A percentile compares a stretch with the other conserved stretches of the same genome.
phyloP scores from a whole-genome alignment of 352 stramenopile species.

The Paralagenidium karlingii region DNA sequence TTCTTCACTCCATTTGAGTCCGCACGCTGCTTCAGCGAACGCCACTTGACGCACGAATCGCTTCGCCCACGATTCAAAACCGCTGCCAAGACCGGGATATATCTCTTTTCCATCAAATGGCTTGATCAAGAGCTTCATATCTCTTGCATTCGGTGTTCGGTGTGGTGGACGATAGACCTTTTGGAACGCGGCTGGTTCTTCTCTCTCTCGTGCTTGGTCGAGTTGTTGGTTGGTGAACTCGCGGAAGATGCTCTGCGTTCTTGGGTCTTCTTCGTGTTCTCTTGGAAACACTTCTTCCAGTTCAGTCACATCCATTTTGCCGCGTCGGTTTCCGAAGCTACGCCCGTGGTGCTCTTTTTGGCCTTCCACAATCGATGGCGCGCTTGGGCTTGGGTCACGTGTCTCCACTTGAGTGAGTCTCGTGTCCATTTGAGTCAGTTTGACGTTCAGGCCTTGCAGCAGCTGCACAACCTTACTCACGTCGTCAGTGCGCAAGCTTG shows the following conservation, averaged over 20 bases:
- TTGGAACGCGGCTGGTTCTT: no score
- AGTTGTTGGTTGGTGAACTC: not conserved
- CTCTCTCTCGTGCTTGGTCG: not conserved
- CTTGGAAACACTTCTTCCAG: no score
- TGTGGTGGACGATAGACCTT: no score
- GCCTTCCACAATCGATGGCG: not conserved
- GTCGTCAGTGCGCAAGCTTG: no score
- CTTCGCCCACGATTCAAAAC: slow-evolving; percentile 2
- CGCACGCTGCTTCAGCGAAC: slow-evolving; percentile 1
- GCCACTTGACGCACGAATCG: slow-evolving; percentile 1
- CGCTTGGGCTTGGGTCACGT: not conserved
- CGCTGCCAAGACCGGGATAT: slow-evolving; percentile 4
- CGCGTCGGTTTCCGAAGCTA: not conserved
- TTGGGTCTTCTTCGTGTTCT: no score
- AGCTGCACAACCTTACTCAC: no score
- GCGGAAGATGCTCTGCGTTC: not conserved
- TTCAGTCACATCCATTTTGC: not conserved
- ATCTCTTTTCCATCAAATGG: slow-evolving; percentile 9
- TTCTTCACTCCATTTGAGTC: slow-evolving; percentile 1
- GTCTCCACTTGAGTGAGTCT: not conserved
- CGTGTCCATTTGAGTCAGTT: not conserved
- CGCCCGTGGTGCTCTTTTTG: not conserved
- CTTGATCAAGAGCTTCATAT: slow-evolving; percentile 5
- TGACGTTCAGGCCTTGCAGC: not conserved
- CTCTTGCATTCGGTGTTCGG: not conserved